Conservation (phyloP, 2,329 filamentous ascomycete species). For the Didymella glomerata region DNA sequence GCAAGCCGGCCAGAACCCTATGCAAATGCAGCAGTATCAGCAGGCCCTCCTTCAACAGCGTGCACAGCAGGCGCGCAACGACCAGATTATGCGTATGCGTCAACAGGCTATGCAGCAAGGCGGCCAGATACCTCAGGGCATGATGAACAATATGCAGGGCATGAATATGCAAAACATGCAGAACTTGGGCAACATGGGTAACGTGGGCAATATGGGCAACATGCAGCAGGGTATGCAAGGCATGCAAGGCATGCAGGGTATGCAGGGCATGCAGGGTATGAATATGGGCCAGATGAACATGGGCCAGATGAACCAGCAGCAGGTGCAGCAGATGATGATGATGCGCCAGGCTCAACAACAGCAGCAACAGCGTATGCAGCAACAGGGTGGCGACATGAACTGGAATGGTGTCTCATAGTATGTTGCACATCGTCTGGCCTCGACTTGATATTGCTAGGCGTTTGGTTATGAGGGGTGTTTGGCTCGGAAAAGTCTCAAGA, state of each 20-base stretch:
- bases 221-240: slow-evolving; percentile 21
- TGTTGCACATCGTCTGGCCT: background rate
- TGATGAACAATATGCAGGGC: slow-evolving; percentile 41
- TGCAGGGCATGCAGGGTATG: slow-evolving; percentile 34
- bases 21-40: slow-evolving; percentile 48
- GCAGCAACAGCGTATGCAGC: slow-evolving; percentile 35
- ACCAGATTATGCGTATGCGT: slow-evolving; percentile 46
- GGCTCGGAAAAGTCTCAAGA: slow-evolving; percentile 24
- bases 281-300: slow-evolving; percentile 34
- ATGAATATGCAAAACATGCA: slow-evolving; percentile 28
- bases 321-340: slow-evolving; percentile 47
- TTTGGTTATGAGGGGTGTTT: slow-evolving; percentile 22
- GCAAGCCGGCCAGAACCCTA: slow-evolving; percentile 31
- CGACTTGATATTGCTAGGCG: slow-evolving; percentile 4
- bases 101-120: slow-evolving; percentile 45
- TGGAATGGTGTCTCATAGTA: slow-evolving; percentile 37
- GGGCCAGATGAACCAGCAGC: slow-evolving; percentile 43
- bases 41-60: slow-evolving; percentile 47
- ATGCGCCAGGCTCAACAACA: slow-evolving; percentile 45
- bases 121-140: slow-evolving; percentile 39
- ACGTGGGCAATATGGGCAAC: slow-evolving; percentile 24
- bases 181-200: slow-evolving; percentile 28
- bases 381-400: slow-evolving; percentile 37
- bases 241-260: slow-evolving; percentile 30
- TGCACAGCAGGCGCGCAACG: slow-evolving; percentile 44